Conservation (phyloP, 2,329 filamentous ascomycete genomes). For the Helotiales sp. region DNA sequence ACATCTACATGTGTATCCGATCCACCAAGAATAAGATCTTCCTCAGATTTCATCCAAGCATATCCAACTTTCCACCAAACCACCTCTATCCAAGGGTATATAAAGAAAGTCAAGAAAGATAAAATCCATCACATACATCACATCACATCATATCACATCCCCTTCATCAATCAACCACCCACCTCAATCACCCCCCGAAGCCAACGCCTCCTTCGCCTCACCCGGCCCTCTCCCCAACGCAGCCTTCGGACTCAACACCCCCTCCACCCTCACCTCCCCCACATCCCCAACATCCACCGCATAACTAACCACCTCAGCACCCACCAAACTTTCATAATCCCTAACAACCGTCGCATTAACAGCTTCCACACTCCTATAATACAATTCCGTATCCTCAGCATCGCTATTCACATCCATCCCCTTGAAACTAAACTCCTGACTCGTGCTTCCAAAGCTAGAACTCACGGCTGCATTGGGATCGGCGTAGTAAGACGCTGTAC, state of each 20-base stretch:
- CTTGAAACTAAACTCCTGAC: conserved; percentile 55
- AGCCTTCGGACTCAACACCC: conserved; percentile 33
- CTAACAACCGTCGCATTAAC: conserved; percentile 52
- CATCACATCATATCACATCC: background rate
- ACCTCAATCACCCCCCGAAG: conserved; percentile 17
- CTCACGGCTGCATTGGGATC: conserved; percentile 45
- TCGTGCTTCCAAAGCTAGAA: conserved; percentile 54
- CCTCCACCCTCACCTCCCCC: conserved; percentile 15
- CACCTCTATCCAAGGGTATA: conserved; percentile 1
- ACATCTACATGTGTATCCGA: background rate
- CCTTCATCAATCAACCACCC: background rate
- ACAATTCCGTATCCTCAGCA: conserved; percentile 38
- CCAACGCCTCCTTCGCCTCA: conserved; percentile 25
- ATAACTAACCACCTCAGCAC: conserved; percentile 21
- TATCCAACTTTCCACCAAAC: background rate
- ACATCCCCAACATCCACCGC: conserved; percentile 2
- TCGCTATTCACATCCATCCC: conserved; percentile 39
- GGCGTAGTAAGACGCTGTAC: conserved; percentile 56
- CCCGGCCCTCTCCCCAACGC: conserved; percentile 39
- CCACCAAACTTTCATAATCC: conserved; percentile 46
- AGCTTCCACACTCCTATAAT: conserved; percentile 55
- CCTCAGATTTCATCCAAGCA: background rate
- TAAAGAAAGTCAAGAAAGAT: conserved; percentile 10
- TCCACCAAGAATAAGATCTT: conserved; percentile 2
- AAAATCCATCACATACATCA: background rate